phyloP scores from a whole-genome alignment of 2,329 filamentous ascomycete genomes.

The Stagonosporopsis tanaceti region DNA sequence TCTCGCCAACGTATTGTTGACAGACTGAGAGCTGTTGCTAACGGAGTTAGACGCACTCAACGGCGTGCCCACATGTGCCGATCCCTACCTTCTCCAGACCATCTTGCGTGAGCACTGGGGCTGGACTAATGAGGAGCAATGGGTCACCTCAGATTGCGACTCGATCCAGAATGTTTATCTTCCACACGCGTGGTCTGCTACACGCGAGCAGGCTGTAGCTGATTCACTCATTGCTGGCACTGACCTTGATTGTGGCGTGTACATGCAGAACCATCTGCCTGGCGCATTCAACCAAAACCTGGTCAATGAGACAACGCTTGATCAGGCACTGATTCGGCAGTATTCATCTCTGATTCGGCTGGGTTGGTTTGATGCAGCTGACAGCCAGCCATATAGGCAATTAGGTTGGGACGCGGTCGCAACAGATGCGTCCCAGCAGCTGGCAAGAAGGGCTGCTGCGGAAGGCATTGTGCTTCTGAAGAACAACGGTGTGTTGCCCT shows the following conservation, averaged over 20 bases:
- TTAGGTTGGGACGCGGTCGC: conserved; percentile 54
- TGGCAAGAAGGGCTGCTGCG: conserved; percentile 63
- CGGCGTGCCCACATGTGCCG: conserved; percentile 70
- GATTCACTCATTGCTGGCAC: conserved; percentile 39
- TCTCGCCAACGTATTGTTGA: background rate
- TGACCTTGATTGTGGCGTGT: conserved; percentile 34
- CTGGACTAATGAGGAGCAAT: conserved; percentile 68
- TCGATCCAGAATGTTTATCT: conserved; percentile 67
- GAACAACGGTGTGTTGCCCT: conserved; percentile 59
- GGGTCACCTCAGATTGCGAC: conserved; percentile 71
- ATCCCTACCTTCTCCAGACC: conserved; percentile 68
- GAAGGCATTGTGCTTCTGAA: conserved; percentile 62
- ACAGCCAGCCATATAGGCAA: conserved; percentile 35
- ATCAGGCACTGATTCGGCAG: conserved; percentile 61
- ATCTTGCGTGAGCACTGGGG: conserved; percentile 71
- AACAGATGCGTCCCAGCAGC: conserved; percentile 60
- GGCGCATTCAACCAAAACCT: conserved; percentile 28
- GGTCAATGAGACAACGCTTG: conserved; percentile 55
- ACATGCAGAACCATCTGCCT: conserved; percentile 34
- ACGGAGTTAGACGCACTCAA: conserved; percentile 66
- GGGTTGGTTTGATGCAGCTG: conserved; percentile 55
- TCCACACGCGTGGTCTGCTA: conserved; percentile 52
- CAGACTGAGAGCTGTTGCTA: background rate
- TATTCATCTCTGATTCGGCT: conserved; percentile 64
- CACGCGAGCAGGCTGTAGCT: conserved; percentile 37